Percentiles rank a stretch among this genome's conserved stretches.
Conservation (phyloP, 2,329 filamentous ascomycete genomes). For the Sarocladium kiliense region DNA sequence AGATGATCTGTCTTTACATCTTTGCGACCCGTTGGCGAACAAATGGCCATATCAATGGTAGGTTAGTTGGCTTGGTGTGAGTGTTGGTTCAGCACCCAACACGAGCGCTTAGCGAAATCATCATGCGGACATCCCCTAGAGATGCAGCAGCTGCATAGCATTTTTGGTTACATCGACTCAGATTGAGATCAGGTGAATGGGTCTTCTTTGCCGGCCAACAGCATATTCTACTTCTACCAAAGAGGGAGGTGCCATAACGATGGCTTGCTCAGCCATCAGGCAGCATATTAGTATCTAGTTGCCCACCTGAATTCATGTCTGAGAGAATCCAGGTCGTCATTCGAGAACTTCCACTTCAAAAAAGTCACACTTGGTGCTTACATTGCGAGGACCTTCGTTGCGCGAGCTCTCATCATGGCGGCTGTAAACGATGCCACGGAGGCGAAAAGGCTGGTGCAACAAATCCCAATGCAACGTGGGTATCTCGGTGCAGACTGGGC, state of each 20-base stretch:
- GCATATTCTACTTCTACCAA: background rate
- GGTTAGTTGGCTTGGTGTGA: no score
- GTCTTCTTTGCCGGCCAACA: background rate
- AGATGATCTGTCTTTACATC: no score
- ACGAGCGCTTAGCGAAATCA: no score
- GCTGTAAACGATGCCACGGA: background rate
- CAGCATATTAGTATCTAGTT: no score
- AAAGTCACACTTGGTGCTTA: background rate
- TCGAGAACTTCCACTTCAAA: background rate
- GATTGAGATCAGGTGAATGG: background rate
- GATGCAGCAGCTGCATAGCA: no score
- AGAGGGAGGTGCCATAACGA: background rate
- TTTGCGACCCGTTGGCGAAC: no score
- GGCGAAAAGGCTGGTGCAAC: background rate
- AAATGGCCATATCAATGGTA: no score
- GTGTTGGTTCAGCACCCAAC: no score
- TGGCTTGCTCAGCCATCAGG: background rate
- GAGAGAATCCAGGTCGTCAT: background rate
- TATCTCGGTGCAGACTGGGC: background rate
- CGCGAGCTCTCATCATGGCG: background rate
- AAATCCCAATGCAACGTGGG: background rate
- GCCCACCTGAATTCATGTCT: background rate
- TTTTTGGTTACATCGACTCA: no score
- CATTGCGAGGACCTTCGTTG: background rate
- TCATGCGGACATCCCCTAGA: no score